Base-by-base conservation (phyloP, 352 stramenopile species). In the Peronospora farinosa region DNA sequence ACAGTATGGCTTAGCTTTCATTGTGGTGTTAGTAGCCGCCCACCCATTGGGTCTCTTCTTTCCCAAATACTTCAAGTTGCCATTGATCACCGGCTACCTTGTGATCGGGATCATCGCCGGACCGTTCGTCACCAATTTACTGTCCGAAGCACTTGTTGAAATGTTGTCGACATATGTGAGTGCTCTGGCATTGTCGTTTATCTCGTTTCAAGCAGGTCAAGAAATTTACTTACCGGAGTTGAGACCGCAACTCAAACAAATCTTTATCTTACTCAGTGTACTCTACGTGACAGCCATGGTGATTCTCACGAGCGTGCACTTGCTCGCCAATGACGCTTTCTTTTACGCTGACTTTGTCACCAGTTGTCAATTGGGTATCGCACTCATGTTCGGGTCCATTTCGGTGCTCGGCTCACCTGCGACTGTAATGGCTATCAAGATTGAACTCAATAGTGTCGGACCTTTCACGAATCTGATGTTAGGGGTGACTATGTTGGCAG, bases 381-480 rank as follows among this genome's bases (percentile, higher is more conserved):
- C 70, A 2, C 73, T 85, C 60, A 77, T 87, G 68, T 87, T 87
- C 28, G 77, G 60, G 38, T 88, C 77, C 46, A 88, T 85, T 45
- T 80, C 72, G 3, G 77, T 88, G 28, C 57, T 86, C 7, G 72
- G 65, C 1, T 88, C 77, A 10, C 77, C 77, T 0, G 67, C 74
- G 6, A 88, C 77, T 9, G 72, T 84, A 36, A 85, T 88, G 74
- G 77, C 75, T 13, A 84, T 87, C 59, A 84, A 87, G 60, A 87
- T 84, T 42, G 75, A 87, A 46, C 65, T 85, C 45, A 83, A 88
- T 40, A 83, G 74, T 23, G 77, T 83, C 37, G 77, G 77, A 1
- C 72, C 72, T 5, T 88, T 88, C 51, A 88, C 77, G 5, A 85
- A 80, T 54, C 62, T 88, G 40, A 86, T 86, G 77, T 62, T 88